Conservation (phyloP, 2,329 filamentous ascomycete species). For the Helotiales sp. region DNA sequence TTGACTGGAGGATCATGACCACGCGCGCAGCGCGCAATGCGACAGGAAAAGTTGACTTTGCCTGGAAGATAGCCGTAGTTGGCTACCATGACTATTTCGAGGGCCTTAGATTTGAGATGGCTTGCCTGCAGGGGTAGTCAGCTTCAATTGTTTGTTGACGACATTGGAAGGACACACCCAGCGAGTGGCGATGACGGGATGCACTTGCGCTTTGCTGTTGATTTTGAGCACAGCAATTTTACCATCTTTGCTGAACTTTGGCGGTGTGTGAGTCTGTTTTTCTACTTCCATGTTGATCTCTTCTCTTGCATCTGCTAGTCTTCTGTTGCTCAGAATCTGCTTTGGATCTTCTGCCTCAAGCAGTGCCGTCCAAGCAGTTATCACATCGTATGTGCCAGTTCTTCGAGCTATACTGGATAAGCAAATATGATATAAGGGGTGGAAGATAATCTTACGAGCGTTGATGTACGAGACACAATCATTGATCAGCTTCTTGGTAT, state of each 20-base stretch:
- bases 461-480: conserved; percentile 65
- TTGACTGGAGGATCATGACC: conserved; percentile 56
- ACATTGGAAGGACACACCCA: conserved; percentile 43
- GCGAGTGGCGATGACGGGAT: conserved; percentile 66
- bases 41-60: conserved; percentile 67
- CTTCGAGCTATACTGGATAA: conserved; percentile 44
- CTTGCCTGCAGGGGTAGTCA: conserved; percentile 43
- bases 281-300: conserved; percentile 64
- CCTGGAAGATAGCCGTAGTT: conserved; percentile 65
- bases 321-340: conserved; percentile 49
- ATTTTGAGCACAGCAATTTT: conserved; percentile 65
- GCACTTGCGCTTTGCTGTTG: conserved; percentile 59
- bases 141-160: neutral
- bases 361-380: conserved; percentile 60
- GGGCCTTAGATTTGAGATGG: conserved; percentile 54
- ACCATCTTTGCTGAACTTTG: conserved; percentile 62
- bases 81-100: conserved; percentile 65
- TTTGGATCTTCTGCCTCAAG: conserved; percentile 49
- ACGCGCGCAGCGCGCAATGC: conserved; percentile 57
- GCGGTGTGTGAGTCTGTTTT: conserved; percentile 59
- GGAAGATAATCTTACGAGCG: conserved; percentile 42
- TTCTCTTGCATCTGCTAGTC: conserved; percentile 52
- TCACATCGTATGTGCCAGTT: conserved; percentile 60
- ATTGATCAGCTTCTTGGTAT: conserved; percentile 63
- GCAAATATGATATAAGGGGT: neutral